A percentile compares a stretch with the other conserved stretches of the same genome.
phyloP scores from a whole-genome alignment of 2,329 filamentous ascomycete genomes.

The Beauveria sp. region DNA sequence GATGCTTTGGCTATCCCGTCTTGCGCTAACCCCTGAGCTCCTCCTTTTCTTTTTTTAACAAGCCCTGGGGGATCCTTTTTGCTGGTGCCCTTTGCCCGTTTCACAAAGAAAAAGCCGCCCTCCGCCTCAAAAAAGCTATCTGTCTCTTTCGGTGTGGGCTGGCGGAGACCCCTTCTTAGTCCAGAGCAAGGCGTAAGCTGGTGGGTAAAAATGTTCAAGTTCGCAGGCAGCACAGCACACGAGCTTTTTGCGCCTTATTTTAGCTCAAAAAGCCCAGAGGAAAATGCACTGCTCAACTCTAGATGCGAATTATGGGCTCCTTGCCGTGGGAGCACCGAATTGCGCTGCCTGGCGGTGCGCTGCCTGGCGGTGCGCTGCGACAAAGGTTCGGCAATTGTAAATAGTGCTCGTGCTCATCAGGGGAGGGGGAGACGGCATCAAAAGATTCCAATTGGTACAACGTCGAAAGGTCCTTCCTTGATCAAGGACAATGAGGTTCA shows the following conservation, averaged over 20 bases:
- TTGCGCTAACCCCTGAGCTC: neutral
- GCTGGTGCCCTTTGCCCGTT: neutral
- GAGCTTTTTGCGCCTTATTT: neutral
- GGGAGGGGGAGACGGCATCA: neutral
- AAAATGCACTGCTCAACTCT: neutral
- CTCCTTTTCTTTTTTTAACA: neutral
- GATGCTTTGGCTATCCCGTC: neutral
- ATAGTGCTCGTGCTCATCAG: neutral
- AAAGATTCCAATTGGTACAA: neutral
- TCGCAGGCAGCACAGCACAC: neutral
- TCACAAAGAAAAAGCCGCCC: neutral
- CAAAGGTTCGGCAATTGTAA: neutral
- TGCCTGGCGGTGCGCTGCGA: neutral
- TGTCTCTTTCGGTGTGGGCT: neutral
- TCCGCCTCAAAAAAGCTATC: neutral
- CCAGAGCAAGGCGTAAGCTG: conserved; percentile 1
- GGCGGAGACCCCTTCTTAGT: neutral
- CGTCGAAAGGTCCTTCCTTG: neutral
- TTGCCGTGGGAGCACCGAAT: neutral
- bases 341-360: neutral
- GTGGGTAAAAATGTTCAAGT: neutral
- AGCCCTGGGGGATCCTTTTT: neutral
- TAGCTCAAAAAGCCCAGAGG: neutral
- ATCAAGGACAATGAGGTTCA: no score
- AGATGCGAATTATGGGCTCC: conserved; percentile 4